Percentiles rank a stretch among this genome's conserved stretches.
These are phyloP conservation scores for Physcomitrellopsis africana DNA, from an alignment of 225 moss, liverwort and hornwort species.

Conservation along the genomic window DNA sequence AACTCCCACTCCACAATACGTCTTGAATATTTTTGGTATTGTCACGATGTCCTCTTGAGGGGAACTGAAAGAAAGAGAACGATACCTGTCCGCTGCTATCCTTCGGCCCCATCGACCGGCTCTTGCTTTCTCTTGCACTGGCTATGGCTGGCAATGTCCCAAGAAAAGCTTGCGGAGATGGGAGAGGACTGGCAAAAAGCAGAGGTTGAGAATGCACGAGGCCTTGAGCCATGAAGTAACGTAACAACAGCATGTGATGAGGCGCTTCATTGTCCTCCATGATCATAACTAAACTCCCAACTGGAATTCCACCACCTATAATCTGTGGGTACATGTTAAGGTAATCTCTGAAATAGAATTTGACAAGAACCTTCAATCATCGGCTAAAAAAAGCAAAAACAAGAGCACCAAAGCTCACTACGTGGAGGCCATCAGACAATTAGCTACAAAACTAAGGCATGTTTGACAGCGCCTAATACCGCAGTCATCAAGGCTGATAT, in stretches of 20 bases:
- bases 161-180: constrained; percentile 76
- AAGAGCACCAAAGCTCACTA: not conserved
- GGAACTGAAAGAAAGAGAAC: constrained; percentile 1
- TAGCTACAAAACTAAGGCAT: not conserved
- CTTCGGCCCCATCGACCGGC: constrained; percentile 32
- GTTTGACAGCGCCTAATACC: not conserved
- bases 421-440: not conserved
- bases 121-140: constrained; percentile 58
- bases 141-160: constrained; percentile 81
- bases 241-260: constrained; percentile 88
- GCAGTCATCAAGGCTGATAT: not conserved
- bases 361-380: constrained; percentile 16
- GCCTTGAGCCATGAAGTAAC: constrained; percentile 94
- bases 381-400: not conserved
- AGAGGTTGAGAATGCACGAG: constrained; percentile 87
- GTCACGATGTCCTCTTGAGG: not conserved
- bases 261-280: constrained; percentile 96
- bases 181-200: constrained; percentile 80
- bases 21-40: not conserved
- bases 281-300: constrained; percentile 88
- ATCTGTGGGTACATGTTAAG: constrained; percentile 74
- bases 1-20: not conserved
- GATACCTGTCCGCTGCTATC: constrained; percentile 51
- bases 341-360: not conserved
- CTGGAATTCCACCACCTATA: constrained; percentile 87